Evolutionary conservation across 345 rosid species (phyloP), one percentile per base, ranked within the genome.

Genomic region (Balakata baccata): DNA sequence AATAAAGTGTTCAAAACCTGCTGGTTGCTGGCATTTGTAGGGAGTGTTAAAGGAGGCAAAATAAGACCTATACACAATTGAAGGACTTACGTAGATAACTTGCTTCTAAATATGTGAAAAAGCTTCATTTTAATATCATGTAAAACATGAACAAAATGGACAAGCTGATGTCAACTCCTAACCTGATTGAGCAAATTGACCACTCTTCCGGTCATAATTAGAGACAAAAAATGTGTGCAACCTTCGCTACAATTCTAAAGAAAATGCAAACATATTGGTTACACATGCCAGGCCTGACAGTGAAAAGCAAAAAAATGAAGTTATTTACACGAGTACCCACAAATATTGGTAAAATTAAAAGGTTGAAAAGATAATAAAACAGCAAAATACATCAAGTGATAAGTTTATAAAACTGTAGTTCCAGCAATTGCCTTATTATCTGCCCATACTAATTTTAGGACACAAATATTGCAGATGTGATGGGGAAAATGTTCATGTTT

Each of bases 51-150:
- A 54, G 14, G 23, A 41, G 46, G 62, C 12, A 13, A 39, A 39
- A 57, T 41, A 41, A 22, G 39, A 54, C 51, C 38, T 17, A 25
- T 16, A 67, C 17, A 50, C 39, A 51, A 14, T 66, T n/a, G 3
- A 1, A 39, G 38, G 5, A n/a, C n/a, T 69, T 29, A 54, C 25
- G 16, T 53, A 12, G 64, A 43, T 41, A 23, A 43, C 52, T 22
- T 69, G 25, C 16, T 43, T 29, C 41, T 13, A 41, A 39, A 43
- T 7, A 29, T 29, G 34, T 25, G 61, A 9, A 29, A 29, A 47
- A 51, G 72, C 60, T 68, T 52, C 61, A 68, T 34, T 64, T 64
- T 23, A 68, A 68, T 52, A 39, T 38, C 8, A 52, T 53, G 64
- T 43, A 57, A 45, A 3, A 60, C 34, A 71, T 18, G 34, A 64